Conservation (phyloP, 2,329 filamentous ascomycete genomes). For the Ophiostoma tasmaniense region DNA sequence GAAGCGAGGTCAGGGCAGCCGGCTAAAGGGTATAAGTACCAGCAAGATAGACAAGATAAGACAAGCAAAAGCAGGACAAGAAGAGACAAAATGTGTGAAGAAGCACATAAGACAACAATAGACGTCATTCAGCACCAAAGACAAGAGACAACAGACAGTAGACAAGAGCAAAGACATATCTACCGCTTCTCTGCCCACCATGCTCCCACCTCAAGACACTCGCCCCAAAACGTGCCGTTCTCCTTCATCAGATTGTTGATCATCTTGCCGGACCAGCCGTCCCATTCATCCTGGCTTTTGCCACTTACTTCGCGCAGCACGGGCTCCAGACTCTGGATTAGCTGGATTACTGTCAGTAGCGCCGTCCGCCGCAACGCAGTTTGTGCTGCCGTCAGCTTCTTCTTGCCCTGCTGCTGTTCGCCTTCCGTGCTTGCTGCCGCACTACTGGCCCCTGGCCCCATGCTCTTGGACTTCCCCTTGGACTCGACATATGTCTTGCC, state of each 20-base stretch:
- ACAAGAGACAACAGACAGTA: not conserved
- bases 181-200: conserved; percentile 71
- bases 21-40: not conserved
- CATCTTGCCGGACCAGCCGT: conserved; percentile 80
- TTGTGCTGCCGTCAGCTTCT: conserved; percentile 57
- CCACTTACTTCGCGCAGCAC: conserved; percentile 72
- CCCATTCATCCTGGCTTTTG: conserved; percentile 88
- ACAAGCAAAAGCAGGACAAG: not conserved
- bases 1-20: not conserved
- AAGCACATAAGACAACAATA: not conserved
- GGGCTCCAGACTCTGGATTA: conserved; percentile 79
- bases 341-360: conserved; percentile 70
- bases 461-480: conserved; percentile 22
- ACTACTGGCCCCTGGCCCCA: not conserved
- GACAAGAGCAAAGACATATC: not conserved
- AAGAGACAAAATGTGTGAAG: not conserved
- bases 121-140: not conserved
- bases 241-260: conserved; percentile 75
- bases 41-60: not conserved
- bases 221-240: conserved; percentile 69
- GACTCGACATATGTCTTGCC: conserved; percentile 52
- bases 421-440: not conserved
- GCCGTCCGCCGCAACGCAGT: conserved; percentile 68
- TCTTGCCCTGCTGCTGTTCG: conserved; percentile 28
- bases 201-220: conserved; percentile 78